Conservation (phyloP, 257 asterid species). For the Solanum pimpinellifolium region DNA sequence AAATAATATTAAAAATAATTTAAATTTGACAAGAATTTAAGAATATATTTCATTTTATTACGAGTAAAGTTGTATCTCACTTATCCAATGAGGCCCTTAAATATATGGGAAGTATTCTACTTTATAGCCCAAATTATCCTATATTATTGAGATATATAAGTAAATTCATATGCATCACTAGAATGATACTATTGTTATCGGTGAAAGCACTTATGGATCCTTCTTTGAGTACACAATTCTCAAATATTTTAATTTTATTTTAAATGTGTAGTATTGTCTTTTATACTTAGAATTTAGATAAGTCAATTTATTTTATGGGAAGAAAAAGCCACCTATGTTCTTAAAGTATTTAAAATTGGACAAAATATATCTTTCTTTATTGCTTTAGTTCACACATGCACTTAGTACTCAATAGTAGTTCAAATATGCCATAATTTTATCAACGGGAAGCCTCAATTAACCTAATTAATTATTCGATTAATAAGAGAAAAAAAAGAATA, state of each 20-base stretch:
- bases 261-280: background rate
- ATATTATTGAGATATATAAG: background rate
- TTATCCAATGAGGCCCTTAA: background rate
- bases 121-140: background rate
- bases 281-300: background rate
- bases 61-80: background rate
- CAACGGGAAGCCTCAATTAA: background rate
- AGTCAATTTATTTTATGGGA: background rate
- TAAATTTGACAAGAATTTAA: too few relatives aligned
- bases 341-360: background rate
- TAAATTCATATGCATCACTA: background rate
- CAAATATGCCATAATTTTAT: background rate
- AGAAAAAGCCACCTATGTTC: background rate
- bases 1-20: too few relatives aligned
- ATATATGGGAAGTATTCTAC: background rate
- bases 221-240: background rate
- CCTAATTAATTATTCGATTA: background rate
- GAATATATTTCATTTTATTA: background rate
- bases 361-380: background rate
- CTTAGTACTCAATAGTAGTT: background rate
- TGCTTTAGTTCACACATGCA: background rate
- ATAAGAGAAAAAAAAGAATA: background rate
- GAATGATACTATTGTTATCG: background rate
- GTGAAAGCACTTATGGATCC: background rate
- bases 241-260: background rate